A percentile compares a stretch with the other conserved stretches of the same genome.
Evolutionary conservation across 2,329 filamentous ascomycete species (phyloP).

Genomic region (Arthrobotrys megalospora): DNA sequence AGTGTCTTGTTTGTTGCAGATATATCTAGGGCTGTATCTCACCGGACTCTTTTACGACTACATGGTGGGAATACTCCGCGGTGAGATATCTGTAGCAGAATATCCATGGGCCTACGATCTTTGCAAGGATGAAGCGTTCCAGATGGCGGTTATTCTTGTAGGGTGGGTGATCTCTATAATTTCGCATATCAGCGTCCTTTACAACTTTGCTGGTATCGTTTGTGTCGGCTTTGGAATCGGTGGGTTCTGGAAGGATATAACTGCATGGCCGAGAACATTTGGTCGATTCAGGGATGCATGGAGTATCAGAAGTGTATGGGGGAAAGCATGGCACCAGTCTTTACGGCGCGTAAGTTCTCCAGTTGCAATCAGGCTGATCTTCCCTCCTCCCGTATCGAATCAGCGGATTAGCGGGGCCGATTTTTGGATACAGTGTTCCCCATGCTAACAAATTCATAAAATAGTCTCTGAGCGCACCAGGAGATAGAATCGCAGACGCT

Average conservation of each 20-base stretch:
- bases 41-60: conserved; percentile 6
- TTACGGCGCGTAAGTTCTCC: conserved; percentile 31
- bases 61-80: conserved; percentile 25
- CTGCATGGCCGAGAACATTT: conserved; percentile 43
- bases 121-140: conserved; percentile 24
- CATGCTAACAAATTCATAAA: not conserved
- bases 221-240: conserved; percentile 38
- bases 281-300: conserved; percentile 21
- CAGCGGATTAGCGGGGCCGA: not conserved
- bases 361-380: not conserved
- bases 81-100: not conserved
- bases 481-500: conserved; percentile 28
- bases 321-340: conserved; percentile 49
- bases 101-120: conserved; percentile 26
- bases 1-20: conserved; percentile 15
- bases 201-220: conserved; percentile 30
- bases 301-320: conserved; percentile 50
- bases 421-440: not conserved
- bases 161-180: conserved; percentile 42
- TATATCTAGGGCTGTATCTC: conserved; percentile 39
- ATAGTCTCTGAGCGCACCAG: conserved; percentile 42
- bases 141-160: conserved; percentile 21
- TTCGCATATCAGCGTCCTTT: conserved; percentile 41
- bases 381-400: not conserved
- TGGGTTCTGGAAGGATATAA: conserved; percentile 37